Conservation (phyloP, 495 filamentous ascomycete species). For the Hypoxylon fragiforme region DNA sequence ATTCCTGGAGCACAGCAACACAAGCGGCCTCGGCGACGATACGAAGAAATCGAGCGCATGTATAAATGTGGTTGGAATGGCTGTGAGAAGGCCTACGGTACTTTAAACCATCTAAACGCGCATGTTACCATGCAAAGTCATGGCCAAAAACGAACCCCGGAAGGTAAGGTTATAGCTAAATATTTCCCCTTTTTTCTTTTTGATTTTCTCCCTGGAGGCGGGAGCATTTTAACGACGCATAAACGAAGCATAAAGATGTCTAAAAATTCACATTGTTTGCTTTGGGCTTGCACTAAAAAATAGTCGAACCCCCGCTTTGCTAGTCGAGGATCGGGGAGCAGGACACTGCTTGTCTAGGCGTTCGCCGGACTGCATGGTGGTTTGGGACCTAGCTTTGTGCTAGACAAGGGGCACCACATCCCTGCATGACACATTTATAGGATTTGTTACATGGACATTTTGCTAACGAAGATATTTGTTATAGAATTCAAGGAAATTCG, state of each 20-base stretch:
- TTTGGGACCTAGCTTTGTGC: constrained; percentile 10
- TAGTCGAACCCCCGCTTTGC: constrained; percentile 1
- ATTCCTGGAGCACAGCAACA: constrained; percentile 97
- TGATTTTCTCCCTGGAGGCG: background rate
- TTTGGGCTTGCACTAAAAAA: background rate
- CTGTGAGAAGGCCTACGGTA: constrained; percentile 97
- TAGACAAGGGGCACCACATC: constrained; percentile 10
- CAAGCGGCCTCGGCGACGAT: constrained; percentile 90
- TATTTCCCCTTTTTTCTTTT: background rate
- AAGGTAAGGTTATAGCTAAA: constrained; percentile 70
- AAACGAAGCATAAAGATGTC: background rate
- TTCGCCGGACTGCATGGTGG: constrained; percentile 12
- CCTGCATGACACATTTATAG: background rate
- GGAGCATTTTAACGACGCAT: too few species aligned
- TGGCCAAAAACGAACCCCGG: constrained; percentile 87
- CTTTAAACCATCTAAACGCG: constrained; percentile 93
- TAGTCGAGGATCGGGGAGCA: constrained; percentile 2
- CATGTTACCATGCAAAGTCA: constrained; percentile 99
- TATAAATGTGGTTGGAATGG: constrained; percentile 99
- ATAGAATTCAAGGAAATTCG: constrained; percentile 99
- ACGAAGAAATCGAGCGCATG: constrained; percentile 99
- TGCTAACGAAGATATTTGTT: constrained; percentile 16
- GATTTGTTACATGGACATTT: background rate
- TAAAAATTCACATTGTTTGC: background rate
- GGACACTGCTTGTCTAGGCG: constrained; percentile 2